These are phyloP conservation scores for Aegilops bicornis DNA, from an alignment of 176 grass and related monocot species.

Conservation along the genomic window DNA sequence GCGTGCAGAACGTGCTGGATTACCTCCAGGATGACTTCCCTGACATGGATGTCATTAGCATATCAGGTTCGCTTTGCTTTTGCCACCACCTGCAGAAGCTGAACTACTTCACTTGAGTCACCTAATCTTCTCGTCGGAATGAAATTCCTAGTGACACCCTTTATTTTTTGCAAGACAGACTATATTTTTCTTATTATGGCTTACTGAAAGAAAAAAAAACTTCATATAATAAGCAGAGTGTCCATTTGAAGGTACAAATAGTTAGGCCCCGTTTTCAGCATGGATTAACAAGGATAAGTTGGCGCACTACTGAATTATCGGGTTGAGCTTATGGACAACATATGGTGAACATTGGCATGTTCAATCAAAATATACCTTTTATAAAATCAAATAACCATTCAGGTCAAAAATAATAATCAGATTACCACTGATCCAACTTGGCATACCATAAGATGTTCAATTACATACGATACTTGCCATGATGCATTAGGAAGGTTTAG, in stretches of 20 bases:
- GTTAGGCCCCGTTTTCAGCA: background rate
- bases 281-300: background rate
- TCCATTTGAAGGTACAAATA: background rate
- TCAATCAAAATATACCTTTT: background rate
- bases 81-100: background rate
- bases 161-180: background rate
- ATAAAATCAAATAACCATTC: background rate
- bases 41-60: conserved; percentile 93
- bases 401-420: background rate
- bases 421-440: conserved; percentile 2
- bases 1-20: conserved; percentile 86
- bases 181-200: background rate
- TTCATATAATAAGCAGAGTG: background rate
- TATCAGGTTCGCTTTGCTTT: conserved; percentile 58
- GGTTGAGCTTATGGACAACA: background rate
- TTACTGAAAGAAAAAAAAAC: background rate
- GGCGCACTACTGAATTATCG: background rate
- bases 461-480: background rate
- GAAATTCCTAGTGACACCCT: background rate
- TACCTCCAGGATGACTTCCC: conserved; percentile 77
- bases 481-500: background rate
- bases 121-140: background rate
- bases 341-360: background rate
- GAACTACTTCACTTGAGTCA: background rate
- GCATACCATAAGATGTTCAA: background rate